Evolutionary conservation across 805 yeast species (phyloP).

Genomic region (Pichia rugopelliculosa): DNA sequence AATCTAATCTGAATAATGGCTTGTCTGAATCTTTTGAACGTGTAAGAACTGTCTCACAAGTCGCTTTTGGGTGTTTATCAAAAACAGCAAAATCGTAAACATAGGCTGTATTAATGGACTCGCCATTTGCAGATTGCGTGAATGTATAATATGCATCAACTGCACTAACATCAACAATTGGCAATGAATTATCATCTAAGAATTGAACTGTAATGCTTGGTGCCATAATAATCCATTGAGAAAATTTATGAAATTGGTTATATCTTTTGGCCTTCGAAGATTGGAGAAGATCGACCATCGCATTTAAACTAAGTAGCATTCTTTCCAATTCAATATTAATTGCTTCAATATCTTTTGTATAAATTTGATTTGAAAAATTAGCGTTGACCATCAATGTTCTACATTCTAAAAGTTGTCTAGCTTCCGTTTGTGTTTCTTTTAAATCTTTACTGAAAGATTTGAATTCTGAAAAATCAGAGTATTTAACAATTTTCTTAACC

Average conservation of each 20-base stretch:
- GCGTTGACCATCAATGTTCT: constrained; percentile 16
- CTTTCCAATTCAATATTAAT: constrained; percentile 25
- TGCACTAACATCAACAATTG: constrained; percentile 69
- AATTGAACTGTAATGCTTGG: constrained; percentile 69
- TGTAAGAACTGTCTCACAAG: constrained; percentile 65
- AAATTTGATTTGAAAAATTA: background rate
- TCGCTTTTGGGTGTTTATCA: constrained; percentile 50
- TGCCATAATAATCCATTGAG: constrained; percentile 54
- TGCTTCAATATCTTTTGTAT: constrained; percentile 7
- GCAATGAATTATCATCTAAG: constrained; percentile 49
- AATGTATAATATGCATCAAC: constrained; percentile 55
- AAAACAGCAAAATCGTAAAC: constrained; percentile 67
- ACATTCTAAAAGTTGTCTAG: constrained; percentile 19
- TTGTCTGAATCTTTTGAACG: constrained; percentile 12
- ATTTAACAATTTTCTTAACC: constrained; percentile 27
- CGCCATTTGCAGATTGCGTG: constrained; percentile 58
- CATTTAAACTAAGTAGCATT: constrained; percentile 18
- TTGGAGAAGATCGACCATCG: constrained; percentile 23
- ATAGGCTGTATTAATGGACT: constrained; percentile 54
- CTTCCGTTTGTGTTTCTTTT: constrained; percentile 17
- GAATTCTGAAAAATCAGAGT: constrained; percentile 22
- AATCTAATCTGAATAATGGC: constrained; percentile 36
- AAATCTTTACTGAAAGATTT: constrained; percentile 16
- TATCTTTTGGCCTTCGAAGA: constrained; percentile 22
- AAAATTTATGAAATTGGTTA: constrained; percentile 31